Percentiles rank a stretch among this genome's conserved stretches.
Evolutionary conservation across 2,329 filamentous ascomycete species (phyloP).

Genomic region (Helotiales sp.): DNA sequence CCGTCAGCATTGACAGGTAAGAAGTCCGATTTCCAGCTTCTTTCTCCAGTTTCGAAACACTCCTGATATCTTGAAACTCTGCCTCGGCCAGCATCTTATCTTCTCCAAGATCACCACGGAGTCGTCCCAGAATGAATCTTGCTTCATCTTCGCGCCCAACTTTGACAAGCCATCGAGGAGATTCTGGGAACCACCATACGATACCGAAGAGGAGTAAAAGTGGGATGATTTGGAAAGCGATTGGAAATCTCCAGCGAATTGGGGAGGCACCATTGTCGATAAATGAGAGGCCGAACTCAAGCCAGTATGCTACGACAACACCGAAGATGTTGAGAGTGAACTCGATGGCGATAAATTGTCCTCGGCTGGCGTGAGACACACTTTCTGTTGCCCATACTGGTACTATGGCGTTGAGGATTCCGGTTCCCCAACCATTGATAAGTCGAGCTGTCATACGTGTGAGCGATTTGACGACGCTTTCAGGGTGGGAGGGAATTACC

Average conservation of each 20-base stretch:
- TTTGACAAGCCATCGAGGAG: slow-evolving; percentile 40
- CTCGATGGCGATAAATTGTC: slow-evolving; percentile 69
- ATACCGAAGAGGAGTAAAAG: slow-evolving; percentile 36
- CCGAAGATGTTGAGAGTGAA: slow-evolving; percentile 75
- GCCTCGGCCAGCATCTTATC: slow-evolving; percentile 55
- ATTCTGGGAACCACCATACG: slow-evolving; percentile 40
- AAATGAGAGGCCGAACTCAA: slow-evolving; percentile 56
- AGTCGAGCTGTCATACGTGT: slow-evolving; percentile 39
- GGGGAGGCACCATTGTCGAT: slow-evolving; percentile 56
- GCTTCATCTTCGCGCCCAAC: slow-evolving; percentile 40
- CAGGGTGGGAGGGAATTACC: slow-evolving; percentile 40
- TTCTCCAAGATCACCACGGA: slow-evolving; percentile 55
- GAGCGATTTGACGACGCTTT: background rate
- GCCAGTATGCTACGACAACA: slow-evolving; percentile 64
- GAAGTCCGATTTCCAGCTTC: slow-evolving; percentile 51
- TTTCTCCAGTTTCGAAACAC: slow-evolving; percentile 62
- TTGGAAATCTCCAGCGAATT: slow-evolving; percentile 47
- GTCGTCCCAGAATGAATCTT: slow-evolving; percentile 47
- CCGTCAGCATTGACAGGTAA: slow-evolving; percentile 67
- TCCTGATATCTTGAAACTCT: slow-evolving; percentile 69
- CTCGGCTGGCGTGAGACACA: slow-evolving; percentile 65
- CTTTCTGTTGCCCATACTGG: slow-evolving; percentile 45
- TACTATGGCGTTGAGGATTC: slow-evolving; percentile 42
- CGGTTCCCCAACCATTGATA: slow-evolving; percentile 41
- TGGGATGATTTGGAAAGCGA: slow-evolving; percentile 38